Base-by-base conservation (phyloP, 306 rosid species). In the Prunus campanulata region DNA sequence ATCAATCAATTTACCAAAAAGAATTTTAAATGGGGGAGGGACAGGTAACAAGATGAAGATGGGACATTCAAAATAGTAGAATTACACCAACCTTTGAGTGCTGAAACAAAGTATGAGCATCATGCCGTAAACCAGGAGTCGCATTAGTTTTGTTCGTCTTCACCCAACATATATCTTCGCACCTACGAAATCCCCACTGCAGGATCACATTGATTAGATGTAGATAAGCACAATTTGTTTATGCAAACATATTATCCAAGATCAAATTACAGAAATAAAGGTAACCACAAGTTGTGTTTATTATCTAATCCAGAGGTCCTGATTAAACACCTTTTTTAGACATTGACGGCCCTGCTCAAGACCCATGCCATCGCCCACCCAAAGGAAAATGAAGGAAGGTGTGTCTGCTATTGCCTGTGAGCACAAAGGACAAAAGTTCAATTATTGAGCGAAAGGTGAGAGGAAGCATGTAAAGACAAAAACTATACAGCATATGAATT, bases 301-400 rank as follows among this genome's bases (percentile, higher is more conserved):
- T 24, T 66, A 22, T 32, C 29, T 8, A 57, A 78, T 16, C 47
- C 70, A 54, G 30, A 66, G 49, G 65, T 77, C 73, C 57, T 73
- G 66, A 76, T 47, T 51, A 80, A 19, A 49, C 76, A 96, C 99
- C 98, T 96, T 96, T 83, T 96, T 96, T 14, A 96, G 88, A 83
- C 99, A 96, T 77, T 96, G 99, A 70, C 99, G 97, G 51, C 99
- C 99, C 89, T 96, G 99, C 91, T 96, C 99, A 83, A 96, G 99
- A 79, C 99, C 99, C 55, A 84, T 90, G 78, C 94, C 98, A 12
- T 96, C 99, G 20, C 99, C 99, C 81, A 96, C 99, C 99, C 99
- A 96, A 75, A 96, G 97, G 87, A 96, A 96, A 81, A 96, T 92
- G 87, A 96, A 96, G 61, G 97, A 96, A 74, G 99, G 99, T 2